These are phyloP conservation scores for Zea luxurians DNA, from an alignment of 176 grass and related monocot genomes.

Conservation along the genomic window DNA sequence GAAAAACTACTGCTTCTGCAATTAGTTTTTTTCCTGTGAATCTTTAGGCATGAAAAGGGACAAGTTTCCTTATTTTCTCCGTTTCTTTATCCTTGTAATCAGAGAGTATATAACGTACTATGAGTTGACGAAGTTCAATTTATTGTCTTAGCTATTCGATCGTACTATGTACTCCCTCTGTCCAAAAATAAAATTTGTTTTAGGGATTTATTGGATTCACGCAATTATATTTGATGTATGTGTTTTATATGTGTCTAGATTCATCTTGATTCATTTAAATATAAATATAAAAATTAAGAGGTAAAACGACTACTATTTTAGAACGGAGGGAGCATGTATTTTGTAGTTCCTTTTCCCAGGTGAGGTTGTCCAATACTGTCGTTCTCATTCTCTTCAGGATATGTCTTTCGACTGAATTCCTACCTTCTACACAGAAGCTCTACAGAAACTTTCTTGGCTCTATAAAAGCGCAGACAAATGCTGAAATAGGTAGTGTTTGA, in stretches of 20 bases:
- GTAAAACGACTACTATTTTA: no score
- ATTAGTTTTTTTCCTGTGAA: background rate
- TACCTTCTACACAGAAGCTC: no score
- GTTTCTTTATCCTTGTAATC: background rate
- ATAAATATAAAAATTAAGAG: no score
- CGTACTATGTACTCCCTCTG: background rate
- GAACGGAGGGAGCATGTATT: no score
- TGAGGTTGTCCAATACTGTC: background rate
- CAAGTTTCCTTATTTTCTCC: background rate
- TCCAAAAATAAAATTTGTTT: background rate
- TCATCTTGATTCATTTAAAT: no score
- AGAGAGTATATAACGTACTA: background rate
- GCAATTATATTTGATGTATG: no score
- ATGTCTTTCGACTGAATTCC: no score
- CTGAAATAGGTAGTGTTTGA: no score
- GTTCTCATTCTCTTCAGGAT: background rate
- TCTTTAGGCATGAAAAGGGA: constrained; percentile 10
- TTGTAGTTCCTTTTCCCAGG: background rate
- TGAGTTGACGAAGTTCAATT: background rate
- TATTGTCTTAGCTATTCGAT: background rate
- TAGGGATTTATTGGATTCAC: no score
- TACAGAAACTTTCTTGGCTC: no score
- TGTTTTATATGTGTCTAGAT: background rate
- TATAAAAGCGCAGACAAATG: no score
- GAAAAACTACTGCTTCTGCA: background rate